Conservation (phyloP, 345 rosid species). For the Lenwebbia sp. region DNA sequence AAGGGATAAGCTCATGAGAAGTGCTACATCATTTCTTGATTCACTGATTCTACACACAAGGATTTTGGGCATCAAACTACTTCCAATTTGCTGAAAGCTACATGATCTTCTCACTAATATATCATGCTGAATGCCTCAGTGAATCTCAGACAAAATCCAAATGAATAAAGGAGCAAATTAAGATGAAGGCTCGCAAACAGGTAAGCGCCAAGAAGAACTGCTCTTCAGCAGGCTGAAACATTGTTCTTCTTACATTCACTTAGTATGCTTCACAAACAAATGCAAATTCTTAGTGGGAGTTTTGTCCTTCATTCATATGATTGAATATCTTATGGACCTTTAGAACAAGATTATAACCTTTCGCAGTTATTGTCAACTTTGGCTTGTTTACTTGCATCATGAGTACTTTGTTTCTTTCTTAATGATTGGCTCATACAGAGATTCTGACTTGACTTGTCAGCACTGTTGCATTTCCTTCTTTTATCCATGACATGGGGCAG, state of each 20-base stretch:
- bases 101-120: neutral
- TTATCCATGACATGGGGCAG: neutral
- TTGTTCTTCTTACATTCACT: neutral
- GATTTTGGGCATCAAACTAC: neutral
- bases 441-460: neutral
- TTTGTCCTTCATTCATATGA: neutral
- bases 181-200: neutral
- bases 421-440: neutral
- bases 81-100: neutral
- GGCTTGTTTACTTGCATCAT: neutral
- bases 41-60: neutral
- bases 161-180: neutral
- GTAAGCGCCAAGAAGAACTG: neutral
- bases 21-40: neutral
- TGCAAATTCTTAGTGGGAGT: neutral
- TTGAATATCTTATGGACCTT: neutral
- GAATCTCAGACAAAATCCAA: neutral
- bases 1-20: neutral
- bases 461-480: neutral
- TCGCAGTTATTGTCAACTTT: neutral
- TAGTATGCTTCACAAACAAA: neutral
- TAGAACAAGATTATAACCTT: neutral
- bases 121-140: neutral
- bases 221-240: neutral
- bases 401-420: neutral